Conservation (phyloP, 129 eudicot genomes). For the Arctium minus region DNA sequence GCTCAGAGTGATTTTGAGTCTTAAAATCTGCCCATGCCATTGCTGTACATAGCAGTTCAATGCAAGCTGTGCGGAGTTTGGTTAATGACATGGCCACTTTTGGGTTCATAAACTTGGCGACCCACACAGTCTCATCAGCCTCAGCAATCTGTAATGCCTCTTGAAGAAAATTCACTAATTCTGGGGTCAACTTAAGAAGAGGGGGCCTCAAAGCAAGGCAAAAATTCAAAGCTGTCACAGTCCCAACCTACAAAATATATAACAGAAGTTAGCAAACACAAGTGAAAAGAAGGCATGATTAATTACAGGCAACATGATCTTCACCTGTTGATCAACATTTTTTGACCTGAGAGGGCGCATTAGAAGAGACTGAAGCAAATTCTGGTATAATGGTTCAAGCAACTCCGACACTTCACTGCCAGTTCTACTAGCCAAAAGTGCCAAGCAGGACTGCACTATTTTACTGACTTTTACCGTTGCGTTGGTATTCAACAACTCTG, state of each 20-base stretch:
- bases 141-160: constrained; percentile 98
- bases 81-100: constrained; percentile 81
- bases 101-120: constrained; percentile 88
- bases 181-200: constrained; percentile 87
- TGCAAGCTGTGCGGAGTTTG: constrained; percentile 93
- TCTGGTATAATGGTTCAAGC: constrained; percentile 91
- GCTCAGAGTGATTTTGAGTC: constrained; percentile 83
- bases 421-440: constrained; percentile 96
- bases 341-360: constrained; percentile 81
- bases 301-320: background rate
- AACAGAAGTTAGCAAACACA: constrained; percentile 13
- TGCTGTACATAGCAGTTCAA: constrained; percentile 93
- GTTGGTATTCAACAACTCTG: constrained; percentile 78
- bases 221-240: constrained; percentile 93
- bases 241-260: constrained; percentile 69
- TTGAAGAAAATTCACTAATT: constrained; percentile 82
- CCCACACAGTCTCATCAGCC: constrained; percentile 96
- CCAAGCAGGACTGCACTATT: constrained; percentile 95
- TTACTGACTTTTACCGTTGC: constrained; percentile 81
- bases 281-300: background rate
- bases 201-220: constrained; percentile 99
- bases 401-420: constrained; percentile 99
- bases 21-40: constrained; percentile 99
- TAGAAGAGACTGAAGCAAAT: constrained; percentile 89
- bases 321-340: constrained; percentile 97